phyloP scores from a whole-genome alignment of 2,329 filamentous ascomycete species.

The Cercospora zeina region DNA sequence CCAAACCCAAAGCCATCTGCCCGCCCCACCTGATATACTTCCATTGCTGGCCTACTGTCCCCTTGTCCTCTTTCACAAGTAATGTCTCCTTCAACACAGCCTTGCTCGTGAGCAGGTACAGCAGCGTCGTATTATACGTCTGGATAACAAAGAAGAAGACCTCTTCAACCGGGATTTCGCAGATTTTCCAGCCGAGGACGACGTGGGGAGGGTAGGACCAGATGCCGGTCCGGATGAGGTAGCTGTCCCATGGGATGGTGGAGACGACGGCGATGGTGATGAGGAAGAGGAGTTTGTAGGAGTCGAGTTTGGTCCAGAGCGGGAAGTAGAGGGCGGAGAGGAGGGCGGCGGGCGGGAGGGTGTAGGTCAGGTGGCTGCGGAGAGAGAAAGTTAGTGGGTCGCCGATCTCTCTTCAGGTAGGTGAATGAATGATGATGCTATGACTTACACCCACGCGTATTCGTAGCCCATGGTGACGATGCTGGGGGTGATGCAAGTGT shows the following conservation, averaged over 20 bases:
- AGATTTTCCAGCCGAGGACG: slow-evolving; percentile 62
- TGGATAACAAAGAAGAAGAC: slow-evolving; percentile 77
- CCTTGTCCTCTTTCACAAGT: slow-evolving; percentile 47
- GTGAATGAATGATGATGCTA: slow-evolving; percentile 10
- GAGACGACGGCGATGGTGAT: slow-evolving; percentile 64
- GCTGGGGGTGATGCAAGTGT: not conserved
- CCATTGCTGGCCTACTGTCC: slow-evolving; percentile 38
- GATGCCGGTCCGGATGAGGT: slow-evolving; percentile 65
- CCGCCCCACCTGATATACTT: slow-evolving; percentile 50
- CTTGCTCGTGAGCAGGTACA: slow-evolving; percentile 69
- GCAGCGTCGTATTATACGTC: slow-evolving; percentile 68
- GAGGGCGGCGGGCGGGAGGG: slow-evolving; percentile 61
- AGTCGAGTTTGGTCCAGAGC: slow-evolving; percentile 61
- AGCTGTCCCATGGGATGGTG: slow-evolving; percentile 75
- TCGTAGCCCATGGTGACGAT: slow-evolving; percentile 56
- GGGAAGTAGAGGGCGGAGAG: slow-evolving; percentile 63
- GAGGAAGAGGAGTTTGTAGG: slow-evolving; percentile 63
- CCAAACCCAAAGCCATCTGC: slow-evolving; percentile 51
- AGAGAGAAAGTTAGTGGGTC: slow-evolving; percentile 7
- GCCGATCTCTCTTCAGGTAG: slow-evolving; percentile 10
- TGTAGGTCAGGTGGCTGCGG: slow-evolving; percentile 64
- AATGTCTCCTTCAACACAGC: slow-evolving; percentile 59
- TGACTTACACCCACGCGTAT: slow-evolving; percentile 62
- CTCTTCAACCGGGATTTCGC: slow-evolving; percentile 69
- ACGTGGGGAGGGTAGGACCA: slow-evolving; percentile 71